Conservation (phyloP, 495 filamentous ascomycete species). For the Hypoxylon perforatum region DNA sequence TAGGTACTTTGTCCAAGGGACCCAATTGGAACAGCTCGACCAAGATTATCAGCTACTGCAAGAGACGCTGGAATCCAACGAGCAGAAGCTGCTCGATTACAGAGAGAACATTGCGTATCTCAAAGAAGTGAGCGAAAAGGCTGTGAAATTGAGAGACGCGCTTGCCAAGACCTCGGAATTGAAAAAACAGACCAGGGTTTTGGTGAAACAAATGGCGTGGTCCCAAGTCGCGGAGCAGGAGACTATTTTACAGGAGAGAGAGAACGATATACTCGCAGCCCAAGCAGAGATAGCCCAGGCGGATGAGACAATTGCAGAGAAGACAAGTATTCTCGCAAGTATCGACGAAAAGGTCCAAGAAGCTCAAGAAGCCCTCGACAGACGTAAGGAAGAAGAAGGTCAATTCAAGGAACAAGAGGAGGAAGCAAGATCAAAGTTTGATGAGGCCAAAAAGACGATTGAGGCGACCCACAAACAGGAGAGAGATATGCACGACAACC, state of each 20-base stretch:
- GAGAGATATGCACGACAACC: conserved; percentile 54
- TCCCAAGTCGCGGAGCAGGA: conserved; percentile 68
- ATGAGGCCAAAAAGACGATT: conserved; percentile 45
- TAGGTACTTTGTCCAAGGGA: conserved; percentile 95
- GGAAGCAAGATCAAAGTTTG: conserved; percentile 50
- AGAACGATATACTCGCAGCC: conserved; percentile 47
- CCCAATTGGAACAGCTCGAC: conserved; percentile 91
- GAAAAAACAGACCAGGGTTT: conserved; percentile 67
- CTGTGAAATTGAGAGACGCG: conserved; percentile 52
- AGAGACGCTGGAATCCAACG: conserved; percentile 58
- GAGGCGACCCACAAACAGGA: conserved; percentile 55
- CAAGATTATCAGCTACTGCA: conserved; percentile 86
- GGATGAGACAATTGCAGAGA: conserved; percentile 41
- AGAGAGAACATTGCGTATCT: conserved; percentile 73
- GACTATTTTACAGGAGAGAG: conserved; percentile 42
- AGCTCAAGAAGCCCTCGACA: conserved; percentile 36
- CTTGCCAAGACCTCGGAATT: conserved; percentile 52
- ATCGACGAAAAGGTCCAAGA: conserved; percentile 46
- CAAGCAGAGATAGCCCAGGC: conserved; percentile 43
- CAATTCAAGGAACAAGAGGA: conserved; percentile 52
- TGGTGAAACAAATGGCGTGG: conserved; percentile 75
- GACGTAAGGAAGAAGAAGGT: conserved; percentile 46
- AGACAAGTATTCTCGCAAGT: conserved; percentile 39
- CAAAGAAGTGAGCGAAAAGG: conserved; percentile 51
- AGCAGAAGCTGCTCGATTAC: conserved; percentile 56